Percentiles rank a stretch among this genome's conserved stretches.
Evolutionary conservation across 768 basidiomycete genomes (phyloP).

Genomic region (Sarcomyxa edulis): DNA sequence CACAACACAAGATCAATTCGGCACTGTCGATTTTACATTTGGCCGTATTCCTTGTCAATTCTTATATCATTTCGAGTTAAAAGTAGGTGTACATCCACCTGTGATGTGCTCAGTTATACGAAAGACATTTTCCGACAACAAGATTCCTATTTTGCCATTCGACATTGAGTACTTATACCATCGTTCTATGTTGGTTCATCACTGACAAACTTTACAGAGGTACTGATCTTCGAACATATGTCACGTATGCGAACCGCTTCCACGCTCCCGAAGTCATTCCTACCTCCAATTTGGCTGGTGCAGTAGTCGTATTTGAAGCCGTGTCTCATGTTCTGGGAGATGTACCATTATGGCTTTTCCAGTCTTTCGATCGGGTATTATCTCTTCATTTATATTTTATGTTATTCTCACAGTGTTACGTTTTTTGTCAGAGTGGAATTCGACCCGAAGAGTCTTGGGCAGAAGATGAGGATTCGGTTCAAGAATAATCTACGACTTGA

Average conservation of each 20-base stretch:
- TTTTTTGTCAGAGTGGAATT: constrained; percentile 3
- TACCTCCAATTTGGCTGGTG: constrained; percentile 7
- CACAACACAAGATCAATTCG: constrained; percentile 12
- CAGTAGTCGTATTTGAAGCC: constrained; percentile 11
- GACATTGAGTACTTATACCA: constrained; percentile 13
- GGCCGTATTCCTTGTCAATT: constrained; percentile 10
- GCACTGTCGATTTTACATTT: constrained; percentile 7
- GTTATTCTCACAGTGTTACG: constrained; percentile 3
- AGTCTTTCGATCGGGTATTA: constrained; percentile 12
- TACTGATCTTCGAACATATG: constrained; percentile 14
- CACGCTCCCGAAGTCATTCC: constrained; percentile 12
- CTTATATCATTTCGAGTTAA: constrained; percentile 7
- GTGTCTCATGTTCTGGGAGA: background rate
- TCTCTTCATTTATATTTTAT: constrained; percentile 13
- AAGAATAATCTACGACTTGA: too few species aligned
- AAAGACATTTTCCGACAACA: constrained; percentile 6
- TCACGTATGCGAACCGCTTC: constrained; percentile 13
- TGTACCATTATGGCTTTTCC: background rate
- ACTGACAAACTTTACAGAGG: constrained; percentile 9
- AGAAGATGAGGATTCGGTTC: too few species aligned
- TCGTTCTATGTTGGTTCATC: background rate
- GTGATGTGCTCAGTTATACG: constrained; percentile 15
- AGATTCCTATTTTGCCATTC: constrained; percentile 17
- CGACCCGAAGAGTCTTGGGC: constrained; percentile 2
- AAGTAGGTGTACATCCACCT: constrained; percentile 7